phyloP scores from a whole-genome alignment of 805 yeast species.

The Komagataella mondaviorum region DNA sequence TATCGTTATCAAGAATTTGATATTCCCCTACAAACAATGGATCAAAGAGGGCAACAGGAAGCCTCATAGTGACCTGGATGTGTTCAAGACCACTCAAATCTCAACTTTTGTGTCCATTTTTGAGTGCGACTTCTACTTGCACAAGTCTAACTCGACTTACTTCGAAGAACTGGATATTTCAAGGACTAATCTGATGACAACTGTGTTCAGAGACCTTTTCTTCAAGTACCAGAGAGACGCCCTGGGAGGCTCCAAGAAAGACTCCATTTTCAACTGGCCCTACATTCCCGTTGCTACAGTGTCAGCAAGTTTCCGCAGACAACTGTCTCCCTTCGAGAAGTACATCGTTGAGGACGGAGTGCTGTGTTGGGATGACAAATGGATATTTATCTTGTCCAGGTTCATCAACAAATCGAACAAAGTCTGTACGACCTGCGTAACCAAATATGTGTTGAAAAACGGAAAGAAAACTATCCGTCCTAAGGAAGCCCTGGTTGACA shows the following conservation, averaged over 20 bases:
- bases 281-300: constrained; percentile 72
- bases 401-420: constrained; percentile 28
- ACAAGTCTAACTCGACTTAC: constrained; percentile 81
- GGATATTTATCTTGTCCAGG: constrained; percentile 62
- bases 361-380: constrained; percentile 76
- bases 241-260: constrained; percentile 15
- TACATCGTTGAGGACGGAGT: constrained; percentile 47
- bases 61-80: constrained; percentile 12
- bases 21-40: constrained; percentile 12
- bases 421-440: constrained; percentile 40
- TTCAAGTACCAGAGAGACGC: constrained; percentile 25
- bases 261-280: constrained; percentile 25
- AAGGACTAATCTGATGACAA: constrained; percentile 48
- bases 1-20: constrained; percentile 25
- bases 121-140: constrained; percentile 80
- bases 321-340: constrained; percentile 51
- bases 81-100: constrained; percentile 30
- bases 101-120: constrained; percentile 53
- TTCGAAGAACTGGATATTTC: constrained; percentile 71
- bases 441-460: constrained; percentile 72
- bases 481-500: constrained; percentile 34
- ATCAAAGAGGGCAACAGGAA: constrained; percentile 17
- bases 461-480: constrained; percentile 70
- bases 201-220: constrained; percentile 44
- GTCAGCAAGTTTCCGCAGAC: constrained; percentile 52